Percentiles rank a stretch among this genome's conserved stretches.
phyloP scores from a whole-genome alignment of 176 grass and related monocot species.

The Avena insularis region DNA sequence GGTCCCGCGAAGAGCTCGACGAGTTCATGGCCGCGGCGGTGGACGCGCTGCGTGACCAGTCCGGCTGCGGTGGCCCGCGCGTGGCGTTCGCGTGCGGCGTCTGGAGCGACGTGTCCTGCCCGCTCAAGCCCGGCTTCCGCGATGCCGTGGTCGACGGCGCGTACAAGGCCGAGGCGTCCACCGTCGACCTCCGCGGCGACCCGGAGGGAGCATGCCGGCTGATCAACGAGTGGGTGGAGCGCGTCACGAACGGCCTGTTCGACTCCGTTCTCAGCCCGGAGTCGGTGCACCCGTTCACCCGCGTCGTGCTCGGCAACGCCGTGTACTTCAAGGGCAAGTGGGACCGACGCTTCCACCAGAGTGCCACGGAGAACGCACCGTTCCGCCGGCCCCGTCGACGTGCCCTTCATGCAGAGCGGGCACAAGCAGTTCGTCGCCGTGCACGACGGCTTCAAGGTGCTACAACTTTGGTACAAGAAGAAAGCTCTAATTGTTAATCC shows the following conservation, averaged over 20 bases:
- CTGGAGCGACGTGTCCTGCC: not conserved
- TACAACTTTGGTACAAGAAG: not conserved
- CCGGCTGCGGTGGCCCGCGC: not conserved
- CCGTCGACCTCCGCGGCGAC: not conserved
- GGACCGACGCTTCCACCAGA: not conserved
- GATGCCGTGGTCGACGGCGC: not conserved
- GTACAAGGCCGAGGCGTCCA: not conserved
- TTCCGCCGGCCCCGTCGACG: not conserved
- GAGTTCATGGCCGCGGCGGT: not conserved
- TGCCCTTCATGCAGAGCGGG: constrained; percentile 18
- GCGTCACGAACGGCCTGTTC: not conserved
- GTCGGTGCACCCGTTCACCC: not conserved
- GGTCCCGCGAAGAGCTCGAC: not conserved
- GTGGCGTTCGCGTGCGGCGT: not conserved
- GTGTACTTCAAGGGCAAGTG: constrained; percentile 26
- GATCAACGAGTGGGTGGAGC: not conserved
- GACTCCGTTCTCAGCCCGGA: not conserved
- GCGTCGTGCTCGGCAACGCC: constrained; percentile 1
- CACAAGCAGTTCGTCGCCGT: not conserved
- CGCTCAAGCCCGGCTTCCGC: not conserved
- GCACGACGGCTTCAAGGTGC: not conserved
- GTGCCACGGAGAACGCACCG: not conserved
- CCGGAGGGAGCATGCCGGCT: not conserved
- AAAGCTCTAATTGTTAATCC: not conserved
- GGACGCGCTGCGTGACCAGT: not conserved